These are phyloP conservation scores for Hibiscus syriacus DNA, from an alignment of 345 rosid genomes.

Conservation along the genomic window DNA sequence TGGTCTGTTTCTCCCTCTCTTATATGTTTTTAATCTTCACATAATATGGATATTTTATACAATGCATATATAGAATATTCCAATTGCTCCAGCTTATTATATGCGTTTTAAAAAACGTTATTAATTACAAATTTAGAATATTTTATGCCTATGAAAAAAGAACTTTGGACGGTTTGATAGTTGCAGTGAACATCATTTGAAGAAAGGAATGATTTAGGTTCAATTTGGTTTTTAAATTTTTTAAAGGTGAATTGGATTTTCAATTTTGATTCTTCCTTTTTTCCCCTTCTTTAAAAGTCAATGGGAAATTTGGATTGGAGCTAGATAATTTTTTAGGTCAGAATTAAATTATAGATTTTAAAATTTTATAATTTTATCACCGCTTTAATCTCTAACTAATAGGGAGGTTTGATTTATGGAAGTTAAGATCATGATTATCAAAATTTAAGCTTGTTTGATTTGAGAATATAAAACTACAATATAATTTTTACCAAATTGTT, in stretches of 20 bases:
- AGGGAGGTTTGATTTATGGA: no score
- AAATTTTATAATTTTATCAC: no score
- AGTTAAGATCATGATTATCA: no score
- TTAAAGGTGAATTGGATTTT: background rate
- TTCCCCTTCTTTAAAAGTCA: background rate
- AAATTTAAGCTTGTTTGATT: no score
- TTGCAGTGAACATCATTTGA: background rate
- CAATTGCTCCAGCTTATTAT: background rate
- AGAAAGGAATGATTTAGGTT: background rate
- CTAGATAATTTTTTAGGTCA: no score
- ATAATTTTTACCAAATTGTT: no score
- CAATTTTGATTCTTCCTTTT: background rate
- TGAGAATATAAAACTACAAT: no score
- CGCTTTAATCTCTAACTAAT: no score
- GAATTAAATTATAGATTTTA: no score
- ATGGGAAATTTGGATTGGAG: background rate
- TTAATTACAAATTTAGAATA: background rate
- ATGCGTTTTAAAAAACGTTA: background rate
- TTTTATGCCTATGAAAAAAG: background rate
- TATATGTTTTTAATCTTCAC: background rate
- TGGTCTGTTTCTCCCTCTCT: constrained; percentile 34
- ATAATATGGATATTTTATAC: background rate
- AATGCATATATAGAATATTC: background rate
- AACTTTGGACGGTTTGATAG: background rate
- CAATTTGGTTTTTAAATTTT: no score